Conservation (phyloP, 2,329 filamentous ascomycete species). For the Calonectria multiphialidica region DNA sequence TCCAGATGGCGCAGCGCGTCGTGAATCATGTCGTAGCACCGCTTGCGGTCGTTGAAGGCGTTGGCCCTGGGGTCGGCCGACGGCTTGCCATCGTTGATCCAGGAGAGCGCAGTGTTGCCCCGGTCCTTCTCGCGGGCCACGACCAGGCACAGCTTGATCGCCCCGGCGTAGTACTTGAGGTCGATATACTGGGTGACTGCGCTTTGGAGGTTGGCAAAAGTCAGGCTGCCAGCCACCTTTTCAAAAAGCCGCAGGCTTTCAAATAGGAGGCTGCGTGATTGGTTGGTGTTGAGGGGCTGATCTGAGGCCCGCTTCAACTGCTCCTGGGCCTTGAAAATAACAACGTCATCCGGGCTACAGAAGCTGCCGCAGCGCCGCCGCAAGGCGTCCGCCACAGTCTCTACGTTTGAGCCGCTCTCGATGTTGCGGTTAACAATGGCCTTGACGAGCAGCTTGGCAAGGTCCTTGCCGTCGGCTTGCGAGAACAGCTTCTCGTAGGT, state of each 20-base stretch:
- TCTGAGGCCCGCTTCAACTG: conserved; percentile 90
- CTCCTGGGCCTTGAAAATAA: conserved; percentile 98
- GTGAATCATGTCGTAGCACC: conserved; percentile 90
- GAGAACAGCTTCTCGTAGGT: conserved; percentile 93
- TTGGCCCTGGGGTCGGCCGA: conserved; percentile 75
- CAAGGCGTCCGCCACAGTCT: conserved; percentile 96
- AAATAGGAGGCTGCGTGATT: conserved; percentile 83
- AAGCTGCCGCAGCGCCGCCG: conserved; percentile 94
- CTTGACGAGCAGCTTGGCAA: conserved; percentile 95
- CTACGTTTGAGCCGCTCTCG: conserved; percentile 94
- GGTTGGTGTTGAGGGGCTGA: conserved; percentile 79
- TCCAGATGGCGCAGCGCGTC: conserved; percentile 85
- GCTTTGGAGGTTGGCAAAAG: conserved; percentile 81
- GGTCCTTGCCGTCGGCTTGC: conserved; percentile 81
- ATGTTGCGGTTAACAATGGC: conserved; percentile 99
- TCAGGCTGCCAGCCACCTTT: conserved; percentile 86
- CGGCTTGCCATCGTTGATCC: conserved; percentile 87
- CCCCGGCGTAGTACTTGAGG: conserved; percentile 92
- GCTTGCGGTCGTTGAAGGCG: conserved; percentile 77
- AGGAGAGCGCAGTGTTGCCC: conserved; percentile 85
- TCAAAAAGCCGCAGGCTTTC: conserved; percentile 91
- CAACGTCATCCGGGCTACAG: conserved; percentile 95
- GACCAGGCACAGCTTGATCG: conserved; percentile 86
- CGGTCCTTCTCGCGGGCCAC: conserved; percentile 90
- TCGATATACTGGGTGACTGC: conserved; percentile 84